phyloP scores from a whole-genome alignment of 768 basidiomycete species.

The Rhodotorula graminis region DNA sequence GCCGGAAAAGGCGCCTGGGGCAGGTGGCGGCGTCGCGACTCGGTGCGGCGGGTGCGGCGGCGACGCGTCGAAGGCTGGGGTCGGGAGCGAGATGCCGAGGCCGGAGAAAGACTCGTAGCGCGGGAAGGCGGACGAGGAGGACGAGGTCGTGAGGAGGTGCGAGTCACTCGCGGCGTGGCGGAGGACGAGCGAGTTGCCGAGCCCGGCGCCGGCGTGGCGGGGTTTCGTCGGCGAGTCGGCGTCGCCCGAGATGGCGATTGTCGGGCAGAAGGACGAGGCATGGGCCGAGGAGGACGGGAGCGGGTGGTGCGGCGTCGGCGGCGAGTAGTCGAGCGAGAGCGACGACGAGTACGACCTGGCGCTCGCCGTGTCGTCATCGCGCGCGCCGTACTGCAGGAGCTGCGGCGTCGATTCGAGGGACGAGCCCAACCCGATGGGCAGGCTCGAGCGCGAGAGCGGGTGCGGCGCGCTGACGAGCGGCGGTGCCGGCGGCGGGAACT shows the following conservation, averaged over 20 bases:
- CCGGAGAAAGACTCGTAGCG: conserved; percentile 7
- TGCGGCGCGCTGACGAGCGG: not conserved
- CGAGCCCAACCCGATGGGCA: not conserved
- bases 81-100: not conserved
- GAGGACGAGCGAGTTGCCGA: not conserved
- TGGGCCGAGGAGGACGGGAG: not conserved
- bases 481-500: not conserved
- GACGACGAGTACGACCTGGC: conserved; percentile 21
- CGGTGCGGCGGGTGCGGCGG: not conserved
- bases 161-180: conserved; percentile 21
- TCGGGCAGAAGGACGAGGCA: not conserved
- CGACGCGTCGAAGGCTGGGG: not conserved
- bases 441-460: not conserved
- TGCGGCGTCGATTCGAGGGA: not conserved
- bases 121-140: not conserved
- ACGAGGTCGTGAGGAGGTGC: not conserved
- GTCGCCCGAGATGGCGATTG: not conserved
- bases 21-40: too few relatives aligned
- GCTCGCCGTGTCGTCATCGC: not conserved
- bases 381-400: not conserved
- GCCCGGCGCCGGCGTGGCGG: not conserved
- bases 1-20: not conserved
- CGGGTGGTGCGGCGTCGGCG: conserved; percentile 2
- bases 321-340: conserved; percentile 9
- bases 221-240: not conserved